phyloP scores from a whole-genome alignment of 805 yeast genomes.

The Yamadazyma ubonensis region DNA sequence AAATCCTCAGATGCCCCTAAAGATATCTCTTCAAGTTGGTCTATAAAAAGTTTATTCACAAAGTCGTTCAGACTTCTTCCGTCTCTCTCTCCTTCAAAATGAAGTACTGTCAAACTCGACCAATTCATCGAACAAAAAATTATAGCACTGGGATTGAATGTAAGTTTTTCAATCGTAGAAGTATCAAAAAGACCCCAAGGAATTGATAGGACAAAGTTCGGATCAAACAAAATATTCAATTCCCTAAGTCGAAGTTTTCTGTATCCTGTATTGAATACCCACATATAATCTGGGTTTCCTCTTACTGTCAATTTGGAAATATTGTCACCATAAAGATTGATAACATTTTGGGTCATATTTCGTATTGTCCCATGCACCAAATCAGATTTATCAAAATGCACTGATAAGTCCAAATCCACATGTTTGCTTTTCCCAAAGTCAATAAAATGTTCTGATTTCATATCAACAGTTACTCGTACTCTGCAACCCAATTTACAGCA shows the following conservation, averaged over 20 bases:
- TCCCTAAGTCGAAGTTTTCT: slow-evolving; percentile 3
- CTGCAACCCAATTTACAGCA: neutral
- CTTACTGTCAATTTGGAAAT: neutral
- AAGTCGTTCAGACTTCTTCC: neutral
- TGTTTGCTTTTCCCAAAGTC: neutral
- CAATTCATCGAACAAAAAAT: neutral
- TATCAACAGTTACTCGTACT: slow-evolving; percentile 1
- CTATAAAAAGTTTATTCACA: neutral
- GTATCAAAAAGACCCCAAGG: slow-evolving; percentile 2
- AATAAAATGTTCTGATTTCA: neutral
- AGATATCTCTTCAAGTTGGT: neutral
- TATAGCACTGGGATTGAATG: neutral
- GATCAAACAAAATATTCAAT: neutral
- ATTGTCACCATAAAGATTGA: slow-evolving; percentile 1
- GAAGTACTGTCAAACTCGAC: neutral
- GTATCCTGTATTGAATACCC: slow-evolving; percentile 3
- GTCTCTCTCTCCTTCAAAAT: neutral
- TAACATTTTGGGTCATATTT: slow-evolving; percentile 1
- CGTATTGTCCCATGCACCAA: neutral
- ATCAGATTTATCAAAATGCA: neutral
- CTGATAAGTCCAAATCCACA: slow-evolving; percentile 1
- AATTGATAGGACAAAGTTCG: neutral
- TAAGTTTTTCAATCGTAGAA: slow-evolving; percentile 3
- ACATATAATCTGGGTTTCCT: slow-evolving; percentile 1
- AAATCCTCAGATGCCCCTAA: neutral